Evolutionary conservation across 176 grass and related monocot species (phyloP), one percentile per base, ranked within the genome.

Genomic region (Cenchrus fungigraminus): DNA sequence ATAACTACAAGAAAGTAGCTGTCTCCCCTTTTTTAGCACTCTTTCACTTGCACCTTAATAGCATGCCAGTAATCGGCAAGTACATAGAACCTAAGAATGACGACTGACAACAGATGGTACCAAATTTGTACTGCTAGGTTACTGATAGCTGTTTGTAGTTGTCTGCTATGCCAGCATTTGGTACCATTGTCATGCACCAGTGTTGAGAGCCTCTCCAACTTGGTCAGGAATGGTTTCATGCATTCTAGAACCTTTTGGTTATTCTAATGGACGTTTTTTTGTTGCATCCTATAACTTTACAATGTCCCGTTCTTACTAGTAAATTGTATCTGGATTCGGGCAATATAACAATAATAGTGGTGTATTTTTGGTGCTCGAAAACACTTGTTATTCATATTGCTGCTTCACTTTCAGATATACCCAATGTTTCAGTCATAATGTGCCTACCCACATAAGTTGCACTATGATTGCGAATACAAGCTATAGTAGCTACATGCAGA

Each of bases 221-320:
- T 83, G 55, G 14, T 1, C 6, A 43, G 17, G 68, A 58, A 75
- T 80, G 54, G 14, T 81, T 73, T 79, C 51, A 59, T 79, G 68
- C 65, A 83, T 71, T 88, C 34, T 55, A 64, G 46, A 77, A 45
- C 52, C 71, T 54, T 34, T 88, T 70, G 20, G 12, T 71, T 78
- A 82, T 25, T 51, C 49, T 56, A 42, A 57, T 32, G 15, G 13
- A 46, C 2, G 32, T 68, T 77, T 68, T 29, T 58, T 7, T 58
- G 19, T 82, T 51, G 73, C 13, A 52, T 28, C 29, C 12, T 52
- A 25, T 43, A 82, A 76, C 29, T 53, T 52, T 53, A 42, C 31
- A 16, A 29, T 11, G 60, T 13, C 12, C 43, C 17, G 8, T 71
- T 22, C 46, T 60, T 77, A 32, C 53, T n/a, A 51, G 40, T 9